These are phyloP conservation scores for Carex arenaria DNA, from an alignment of 202 grass and related monocot species.

Conservation along the genomic window DNA sequence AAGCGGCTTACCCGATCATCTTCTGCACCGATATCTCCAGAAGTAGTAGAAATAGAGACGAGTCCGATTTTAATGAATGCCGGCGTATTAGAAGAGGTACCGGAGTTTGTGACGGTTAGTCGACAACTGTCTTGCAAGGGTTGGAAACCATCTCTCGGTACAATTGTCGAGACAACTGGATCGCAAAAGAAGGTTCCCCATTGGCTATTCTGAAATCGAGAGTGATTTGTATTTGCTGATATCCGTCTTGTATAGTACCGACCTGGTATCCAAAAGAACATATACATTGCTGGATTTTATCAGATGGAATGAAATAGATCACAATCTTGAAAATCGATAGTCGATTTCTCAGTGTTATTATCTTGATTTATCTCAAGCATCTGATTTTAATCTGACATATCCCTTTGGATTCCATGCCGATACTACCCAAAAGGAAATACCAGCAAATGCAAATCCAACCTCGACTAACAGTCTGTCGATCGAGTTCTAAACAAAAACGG, in stretches of 20 bases:
- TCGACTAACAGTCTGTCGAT: not conserved
- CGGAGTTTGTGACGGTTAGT: constrained; percentile 48
- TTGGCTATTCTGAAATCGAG: constrained; percentile 56
- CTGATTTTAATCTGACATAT: not conserved
- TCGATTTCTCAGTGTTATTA: not conserved
- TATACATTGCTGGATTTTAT: constrained; percentile 3
- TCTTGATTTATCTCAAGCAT: not conserved
- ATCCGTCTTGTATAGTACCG: not conserved
- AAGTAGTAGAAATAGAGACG: not conserved
- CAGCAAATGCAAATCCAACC: not conserved
- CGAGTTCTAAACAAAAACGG: not conserved
- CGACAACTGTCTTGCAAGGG: constrained; percentile 63
- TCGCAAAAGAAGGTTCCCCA: constrained; percentile 60
- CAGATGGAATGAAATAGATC: not conserved
- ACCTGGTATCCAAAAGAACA: not conserved
- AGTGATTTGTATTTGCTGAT: constrained; percentile 4
- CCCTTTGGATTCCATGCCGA: not conserved
- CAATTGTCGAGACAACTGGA: constrained; percentile 59
- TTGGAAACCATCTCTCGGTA: constrained; percentile 81
- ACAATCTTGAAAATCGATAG: not conserved
- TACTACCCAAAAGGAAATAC: not conserved
- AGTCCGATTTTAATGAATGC: not conserved
- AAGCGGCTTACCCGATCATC: constrained; percentile 26
- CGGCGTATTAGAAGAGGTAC: constrained; percentile 42
- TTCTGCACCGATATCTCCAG: constrained; percentile 21